Evolutionary conservation across 108 stramenopile genomes (phyloP).

Genomic region (Mayamaea pseudoterrestris): DNA sequence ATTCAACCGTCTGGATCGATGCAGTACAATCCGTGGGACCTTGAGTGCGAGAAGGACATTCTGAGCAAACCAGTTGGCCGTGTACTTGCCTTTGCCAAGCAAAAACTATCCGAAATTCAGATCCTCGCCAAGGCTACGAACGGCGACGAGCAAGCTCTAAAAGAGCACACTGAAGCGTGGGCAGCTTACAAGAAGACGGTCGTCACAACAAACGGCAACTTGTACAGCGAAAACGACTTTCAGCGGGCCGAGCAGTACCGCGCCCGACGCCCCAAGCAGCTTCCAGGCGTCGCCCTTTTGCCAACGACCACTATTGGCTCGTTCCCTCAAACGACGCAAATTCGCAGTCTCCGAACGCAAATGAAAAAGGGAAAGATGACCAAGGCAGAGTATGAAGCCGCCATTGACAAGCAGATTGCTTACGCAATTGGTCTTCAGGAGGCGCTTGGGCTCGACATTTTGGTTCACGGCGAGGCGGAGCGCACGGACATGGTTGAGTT

Average conservation of each 20-base stretch:
- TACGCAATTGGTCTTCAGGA: conserved; percentile 49
- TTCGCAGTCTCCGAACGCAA: conserved; percentile 28
- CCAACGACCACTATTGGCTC: conserved; percentile 70
- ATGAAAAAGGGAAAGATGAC: conserved; percentile 28
- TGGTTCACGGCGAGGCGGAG: conserved; percentile 63
- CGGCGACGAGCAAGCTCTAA: conserved; percentile 6
- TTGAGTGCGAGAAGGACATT: conserved; percentile 22
- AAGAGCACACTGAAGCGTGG: conserved; percentile 11
- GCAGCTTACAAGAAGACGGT: neutral
- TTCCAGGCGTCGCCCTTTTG: conserved; percentile 25
- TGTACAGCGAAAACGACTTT: conserved; percentile 15
- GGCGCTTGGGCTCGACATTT: conserved; percentile 49
- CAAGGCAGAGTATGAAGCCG: conserved; percentile 26
- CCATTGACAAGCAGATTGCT: conserved; percentile 49
- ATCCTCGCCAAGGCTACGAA: conserved; percentile 10
- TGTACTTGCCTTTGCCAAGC: conserved; percentile 36
- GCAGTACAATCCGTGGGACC: conserved; percentile 39
- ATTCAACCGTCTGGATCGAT: conserved; percentile 34
- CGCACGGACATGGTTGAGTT: conserved; percentile 75
- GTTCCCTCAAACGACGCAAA: conserved; percentile 49
- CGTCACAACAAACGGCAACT: neutral
- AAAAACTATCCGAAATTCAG: conserved; percentile 40
- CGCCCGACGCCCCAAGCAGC: conserved; percentile 29
- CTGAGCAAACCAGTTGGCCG: conserved; percentile 15
- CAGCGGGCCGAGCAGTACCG: conserved; percentile 21